Evolutionary conservation across 169 alveolate genomes (phyloP).

Genomic region (Cyclospora cayetanensis): DNA sequence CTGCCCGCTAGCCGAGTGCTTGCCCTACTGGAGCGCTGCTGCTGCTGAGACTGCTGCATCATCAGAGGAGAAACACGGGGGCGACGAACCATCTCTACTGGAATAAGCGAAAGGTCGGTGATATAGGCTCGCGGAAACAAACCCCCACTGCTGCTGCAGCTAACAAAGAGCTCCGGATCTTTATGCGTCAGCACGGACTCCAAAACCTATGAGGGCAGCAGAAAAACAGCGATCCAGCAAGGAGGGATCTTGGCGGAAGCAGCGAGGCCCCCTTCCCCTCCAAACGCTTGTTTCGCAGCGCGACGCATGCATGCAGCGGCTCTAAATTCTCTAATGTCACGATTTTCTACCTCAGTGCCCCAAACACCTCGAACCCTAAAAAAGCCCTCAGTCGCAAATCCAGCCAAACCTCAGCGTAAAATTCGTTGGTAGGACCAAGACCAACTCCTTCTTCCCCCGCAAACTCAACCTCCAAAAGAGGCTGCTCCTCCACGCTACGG

Average conservation of each 20-base stretch:
- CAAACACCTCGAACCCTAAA: too few relatives aligned
- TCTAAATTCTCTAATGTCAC: too few relatives aligned
- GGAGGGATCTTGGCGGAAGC: background rate
- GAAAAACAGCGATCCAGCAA: background rate
- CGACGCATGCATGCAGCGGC: too few relatives aligned
- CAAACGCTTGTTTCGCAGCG: too few relatives aligned
- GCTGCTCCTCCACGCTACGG: constrained; percentile 53
- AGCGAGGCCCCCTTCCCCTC: background rate
- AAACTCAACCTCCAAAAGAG: constrained; percentile 74
- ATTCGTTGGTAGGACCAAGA: constrained; percentile 74
- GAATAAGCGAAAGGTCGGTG: constrained; percentile 8
- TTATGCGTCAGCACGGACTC: constrained; percentile 30
- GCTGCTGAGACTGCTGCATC: constrained; percentile 11
- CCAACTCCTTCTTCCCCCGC: constrained; percentile 76
- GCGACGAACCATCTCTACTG: constrained; percentile 9
- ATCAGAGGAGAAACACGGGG: constrained; percentile 59
- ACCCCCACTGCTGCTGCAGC: constrained; percentile 62
- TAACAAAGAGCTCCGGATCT: constrained; percentile 68
- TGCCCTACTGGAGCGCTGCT: background rate
- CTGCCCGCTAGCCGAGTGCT: background rate
- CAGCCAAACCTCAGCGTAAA: constrained; percentile 75
- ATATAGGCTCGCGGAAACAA: constrained; percentile 64
- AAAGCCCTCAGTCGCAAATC: too few relatives aligned
- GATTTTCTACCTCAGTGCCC: too few relatives aligned
- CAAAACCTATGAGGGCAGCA: constrained; percentile 52